Conservation (phyloP, 257 asterid genomes). For the Handroanthus guayacan region DNA sequence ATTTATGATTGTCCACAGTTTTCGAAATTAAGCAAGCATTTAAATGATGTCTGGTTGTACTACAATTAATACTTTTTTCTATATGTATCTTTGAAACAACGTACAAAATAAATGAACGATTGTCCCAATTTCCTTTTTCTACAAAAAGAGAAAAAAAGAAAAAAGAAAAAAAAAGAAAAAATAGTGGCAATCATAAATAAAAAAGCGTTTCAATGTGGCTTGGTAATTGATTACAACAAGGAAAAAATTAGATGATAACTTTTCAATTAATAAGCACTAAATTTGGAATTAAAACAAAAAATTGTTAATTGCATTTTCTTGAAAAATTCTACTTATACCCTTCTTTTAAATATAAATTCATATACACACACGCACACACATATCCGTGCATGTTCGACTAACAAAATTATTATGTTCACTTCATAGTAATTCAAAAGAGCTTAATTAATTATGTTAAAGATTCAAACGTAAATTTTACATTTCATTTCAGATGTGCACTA, state of each 20-base stretch:
- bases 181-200: neutral
- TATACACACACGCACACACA: too few relatives aligned
- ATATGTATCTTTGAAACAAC: constrained; percentile 8
- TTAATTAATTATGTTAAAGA: too few relatives aligned
- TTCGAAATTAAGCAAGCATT: constrained; percentile 23
- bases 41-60: constrained; percentile 24
- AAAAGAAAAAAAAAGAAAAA: neutral
- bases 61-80: constrained; percentile 27
- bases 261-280: neutral
- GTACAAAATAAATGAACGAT: constrained; percentile 7
- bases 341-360: too few relatives aligned
- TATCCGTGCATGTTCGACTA: too few relatives aligned
- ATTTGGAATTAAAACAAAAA: neutral
- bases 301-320: too few relatives aligned
- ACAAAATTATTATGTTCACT: too few relatives aligned
- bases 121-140: neutral
- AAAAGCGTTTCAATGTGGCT: neutral
- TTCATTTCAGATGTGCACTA: too few relatives aligned
- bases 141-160: neutral
- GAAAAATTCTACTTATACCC: too few relatives aligned
- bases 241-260: neutral
- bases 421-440: too few relatives aligned
- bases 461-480: too few relatives aligned
- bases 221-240: neutral
- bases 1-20: constrained; percentile 28